phyloP scores from a whole-genome alignment of 257 asterid genomes.

The Solanum sejunctum region DNA sequence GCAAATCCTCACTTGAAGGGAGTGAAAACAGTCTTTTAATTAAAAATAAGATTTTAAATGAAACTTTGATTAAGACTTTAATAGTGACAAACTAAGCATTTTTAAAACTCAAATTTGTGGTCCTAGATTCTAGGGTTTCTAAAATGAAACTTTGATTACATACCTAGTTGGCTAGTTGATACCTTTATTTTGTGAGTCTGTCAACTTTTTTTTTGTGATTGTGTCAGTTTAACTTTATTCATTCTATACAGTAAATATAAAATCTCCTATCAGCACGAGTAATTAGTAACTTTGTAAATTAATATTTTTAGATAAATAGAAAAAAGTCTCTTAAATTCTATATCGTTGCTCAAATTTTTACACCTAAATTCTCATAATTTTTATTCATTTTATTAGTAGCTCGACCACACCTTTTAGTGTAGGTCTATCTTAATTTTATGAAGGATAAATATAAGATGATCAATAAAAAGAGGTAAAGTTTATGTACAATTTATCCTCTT shows the following conservation, averaged over 20 bases:
- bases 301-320: background rate
- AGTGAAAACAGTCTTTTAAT: background rate
- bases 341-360: background rate
- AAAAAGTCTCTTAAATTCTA: background rate
- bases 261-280: background rate
- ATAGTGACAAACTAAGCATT: background rate
- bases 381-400: background rate
- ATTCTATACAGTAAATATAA: too few relatives aligned
- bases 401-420: background rate
- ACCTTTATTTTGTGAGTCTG: background rate
- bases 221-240: background rate
- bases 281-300: background rate
- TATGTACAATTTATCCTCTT: too few relatives aligned
- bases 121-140: background rate
- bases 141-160: background rate
- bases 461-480: too few relatives aligned
- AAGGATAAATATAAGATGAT: background rate
- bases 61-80: background rate
- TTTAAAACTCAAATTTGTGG: background rate
- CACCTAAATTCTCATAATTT: background rate
- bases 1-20: background rate
- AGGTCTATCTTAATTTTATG: background rate
- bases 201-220: background rate
- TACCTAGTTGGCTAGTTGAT: background rate
- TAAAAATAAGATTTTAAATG: background rate